Evolutionary conservation across 2,329 filamentous ascomycete genomes (phyloP), one percentile per base, ranked within the genome.

Genomic region (Teratosphaeria gauchensis): DNA sequence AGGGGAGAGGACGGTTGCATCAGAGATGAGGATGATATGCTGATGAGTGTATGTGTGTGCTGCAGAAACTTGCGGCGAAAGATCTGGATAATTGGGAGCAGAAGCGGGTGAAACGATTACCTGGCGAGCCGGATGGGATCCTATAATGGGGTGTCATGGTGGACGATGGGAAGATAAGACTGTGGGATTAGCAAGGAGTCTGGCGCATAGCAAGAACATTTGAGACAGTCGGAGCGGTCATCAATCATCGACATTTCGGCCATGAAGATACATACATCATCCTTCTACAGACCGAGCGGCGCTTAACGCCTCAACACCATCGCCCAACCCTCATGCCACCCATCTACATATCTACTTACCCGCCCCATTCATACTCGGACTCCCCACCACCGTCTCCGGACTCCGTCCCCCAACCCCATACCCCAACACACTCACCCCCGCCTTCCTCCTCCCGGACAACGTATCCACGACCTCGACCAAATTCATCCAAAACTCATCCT

Each of bases 31-130:
- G 30, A 61, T 77, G 79, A 66, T 80, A 78, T 66, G 78, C 78
- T 65, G 38, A 12, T 32, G 16, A 19, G 21, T 14, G 33, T 21
- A 7, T n/a, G n/a, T 9, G 42, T 48, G 1, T 19, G 21, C 28
- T 42, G 59, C 73, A 94, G 89, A 84, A 85, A 75, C 78, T 89
- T 46, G 88, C 90, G 66, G 89, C 89, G 33, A 95, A 95, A 74
- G 94, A 97, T 71, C 77, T 97, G 61, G 92, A 99, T 69, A 83
- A 90, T 70, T 99, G 94, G 94, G 92, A 97, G 73, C 94, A 97
- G 76, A 95, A 94, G 76, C 85, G 95, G 56, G 91, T 97, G 11
- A 85, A 96, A 77, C 81, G 94, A 71, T 81, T 96, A 61, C 86
- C 89, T 21, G 94, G 94, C 65, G 95, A 99, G 74, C 88, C 84